Base-by-base conservation (phyloP, 345 rosid species). In the Combretum micranthum region DNA sequence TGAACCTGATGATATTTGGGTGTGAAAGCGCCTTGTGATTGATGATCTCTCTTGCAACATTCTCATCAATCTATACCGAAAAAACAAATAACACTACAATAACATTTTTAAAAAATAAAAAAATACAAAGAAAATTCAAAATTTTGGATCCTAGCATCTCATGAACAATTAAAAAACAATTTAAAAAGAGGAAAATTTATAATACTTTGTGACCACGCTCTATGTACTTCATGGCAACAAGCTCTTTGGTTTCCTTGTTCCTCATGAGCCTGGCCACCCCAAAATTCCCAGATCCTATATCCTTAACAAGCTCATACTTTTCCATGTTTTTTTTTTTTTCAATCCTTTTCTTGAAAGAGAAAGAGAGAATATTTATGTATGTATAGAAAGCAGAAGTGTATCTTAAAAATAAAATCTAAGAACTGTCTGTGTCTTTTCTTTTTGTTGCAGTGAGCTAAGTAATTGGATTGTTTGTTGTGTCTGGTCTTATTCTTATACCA, bases 251-350 rank as follows among this genome's bases (percentile, higher is more conserved):
- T 47, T 79, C 76, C 64, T 84, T 91, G 65, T 86, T 80, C 73
- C 88, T 77, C 84, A 91, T 75, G 51, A 91, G 90, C 88, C 96
- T 91, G 3, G 96, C 95, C n/a, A 91, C 88, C 44, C 96, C 96
- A 42, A 88, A 86, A 77, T 91, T 88, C 64, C 98, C 98, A 52
- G 86, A 75, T 70, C 96, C 98, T 53, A 91, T 83, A 71, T 91
- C 95, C 74, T 88, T 88, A 62, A 91, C 79, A 53, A 83, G 69
- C 78, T 91, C 96, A 71, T 91, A 91, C 62, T 83, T 91, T 5
- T 91, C n/a, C 98, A 88, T 91, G 4, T 42, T n/a, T n/a, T n/a
- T n/a, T n/a, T n/a, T 44, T 69, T 18, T 17, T 26, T 32, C n/a
- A n/a, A n/a, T n/a, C n/a, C n/a, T 7, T 32, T 32, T 32, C 39